A percentile compares a stretch with the other conserved stretches of the same genome.
Evolutionary conservation across 78 protist genomes (phyloP).

Genomic region (Cyanophora paradoxa): DNA sequence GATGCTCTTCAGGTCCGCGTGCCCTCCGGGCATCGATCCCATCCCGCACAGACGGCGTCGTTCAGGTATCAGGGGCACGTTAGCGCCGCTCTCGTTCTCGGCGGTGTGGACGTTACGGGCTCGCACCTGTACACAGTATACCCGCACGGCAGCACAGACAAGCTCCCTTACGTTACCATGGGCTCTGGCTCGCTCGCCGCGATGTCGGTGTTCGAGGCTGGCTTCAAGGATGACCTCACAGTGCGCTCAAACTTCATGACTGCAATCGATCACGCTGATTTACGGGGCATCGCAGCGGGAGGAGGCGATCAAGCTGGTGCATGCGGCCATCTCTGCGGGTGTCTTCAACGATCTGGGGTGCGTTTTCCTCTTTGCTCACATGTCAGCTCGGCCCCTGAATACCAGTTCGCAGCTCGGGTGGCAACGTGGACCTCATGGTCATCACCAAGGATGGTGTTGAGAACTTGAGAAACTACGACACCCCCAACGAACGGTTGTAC

Average conservation of each 20-base stretch:
- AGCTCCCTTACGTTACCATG: slow-evolving; percentile 95
- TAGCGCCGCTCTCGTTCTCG: slow-evolving; percentile 93
- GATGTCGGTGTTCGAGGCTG: slow-evolving; percentile 88
- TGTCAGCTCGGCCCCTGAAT: too few relatives aligned
- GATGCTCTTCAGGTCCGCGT: slow-evolving; percentile 68
- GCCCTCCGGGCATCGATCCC: neutral
- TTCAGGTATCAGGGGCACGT: slow-evolving; percentile 39
- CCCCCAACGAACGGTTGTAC: slow-evolving; percentile 42
- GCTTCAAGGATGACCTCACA: slow-evolving; percentile 67
- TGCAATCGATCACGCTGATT: neutral
- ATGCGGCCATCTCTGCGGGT: slow-evolving; percentile 88
- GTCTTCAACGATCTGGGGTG: slow-evolving; percentile 91
- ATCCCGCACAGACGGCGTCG: neutral
- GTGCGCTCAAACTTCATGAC: neutral
- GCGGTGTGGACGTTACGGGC: slow-evolving; percentile 93
- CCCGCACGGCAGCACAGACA: slow-evolving; percentile 91
- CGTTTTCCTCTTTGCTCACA: too few relatives aligned
- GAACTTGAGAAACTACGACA: slow-evolving; percentile 25
- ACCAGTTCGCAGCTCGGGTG: too few relatives aligned
- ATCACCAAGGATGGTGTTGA: slow-evolving; percentile 52
- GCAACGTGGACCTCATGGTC: slow-evolving; percentile 87
- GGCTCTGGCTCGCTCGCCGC: slow-evolving; percentile 98
- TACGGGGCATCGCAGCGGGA: too few relatives aligned
- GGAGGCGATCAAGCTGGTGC: slow-evolving; percentile 81
- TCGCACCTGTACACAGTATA: slow-evolving; percentile 78